Conservation (phyloP, 345 rosid species). For the Salix udensis region DNA sequence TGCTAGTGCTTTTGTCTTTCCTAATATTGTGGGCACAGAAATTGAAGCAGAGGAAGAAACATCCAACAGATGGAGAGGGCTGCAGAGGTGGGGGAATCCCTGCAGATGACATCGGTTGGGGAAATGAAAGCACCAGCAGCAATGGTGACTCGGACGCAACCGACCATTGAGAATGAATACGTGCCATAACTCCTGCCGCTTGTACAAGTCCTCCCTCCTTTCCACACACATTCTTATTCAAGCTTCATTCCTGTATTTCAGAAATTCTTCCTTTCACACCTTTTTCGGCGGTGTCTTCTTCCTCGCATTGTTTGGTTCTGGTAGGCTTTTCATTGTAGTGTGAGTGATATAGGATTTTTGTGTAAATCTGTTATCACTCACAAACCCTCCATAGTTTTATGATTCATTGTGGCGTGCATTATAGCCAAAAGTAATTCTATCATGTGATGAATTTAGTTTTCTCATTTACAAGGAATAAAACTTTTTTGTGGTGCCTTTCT, state of each 20-base stretch:
- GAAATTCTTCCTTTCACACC: constrained; percentile 44
- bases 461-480: constrained; percentile 45
- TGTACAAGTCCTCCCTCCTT: constrained; percentile 26
- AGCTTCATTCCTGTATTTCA: constrained; percentile 34
- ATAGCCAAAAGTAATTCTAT: constrained; percentile 34
- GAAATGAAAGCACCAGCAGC: constrained; percentile 85
- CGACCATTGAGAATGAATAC: constrained; percentile 80
- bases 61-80: constrained; percentile 89
- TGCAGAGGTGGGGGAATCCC: constrained; percentile 84
- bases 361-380: constrained; percentile 26
- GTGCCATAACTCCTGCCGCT: constrained; percentile 39
- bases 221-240: constrained; percentile 40
- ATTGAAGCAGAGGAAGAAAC: constrained; percentile 55
- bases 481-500: constrained; percentile 14
- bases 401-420: constrained; percentile 52
- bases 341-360: constrained; percentile 41
- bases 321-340: constrained; percentile 31
- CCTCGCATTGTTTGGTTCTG: constrained; percentile 22
- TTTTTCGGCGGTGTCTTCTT: constrained; percentile 31
- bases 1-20: constrained; percentile 46
- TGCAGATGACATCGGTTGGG: constrained; percentile 73
- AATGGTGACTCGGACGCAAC: constrained; percentile 77
- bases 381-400: constrained; percentile 29
- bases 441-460: constrained; percentile 45
- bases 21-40: constrained; percentile 51